A percentile compares a stretch with the other conserved stretches of the same genome.
Conservation (phyloP, 2,329 filamentous ascomycete genomes). For the Septoria linicola region DNA sequence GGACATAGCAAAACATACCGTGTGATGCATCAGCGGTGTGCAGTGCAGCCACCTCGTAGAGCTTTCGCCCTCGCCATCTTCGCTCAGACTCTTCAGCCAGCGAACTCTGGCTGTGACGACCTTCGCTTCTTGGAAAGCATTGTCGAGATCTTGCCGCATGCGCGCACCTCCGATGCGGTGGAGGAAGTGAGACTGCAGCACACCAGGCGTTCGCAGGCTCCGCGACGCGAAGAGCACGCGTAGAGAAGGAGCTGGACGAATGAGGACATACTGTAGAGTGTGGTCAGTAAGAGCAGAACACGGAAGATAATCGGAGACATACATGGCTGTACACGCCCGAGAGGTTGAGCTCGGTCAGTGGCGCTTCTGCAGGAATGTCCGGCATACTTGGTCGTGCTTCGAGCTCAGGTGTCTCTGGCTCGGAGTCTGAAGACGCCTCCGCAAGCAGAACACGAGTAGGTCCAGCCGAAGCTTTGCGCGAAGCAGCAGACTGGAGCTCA, state of each 20-base stretch:
- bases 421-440: slow-evolving; percentile 15
- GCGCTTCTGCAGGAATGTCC: neutral
- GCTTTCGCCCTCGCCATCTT: slow-evolving; percentile 12
- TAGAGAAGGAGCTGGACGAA: slow-evolving; percentile 13
- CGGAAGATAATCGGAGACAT: neutral
- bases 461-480: neutral
- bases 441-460: slow-evolving; percentile 14
- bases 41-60: slow-evolving; percentile 14
- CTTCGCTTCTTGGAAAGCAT: slow-evolving; percentile 11
- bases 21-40: slow-evolving; percentile 16
- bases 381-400: neutral
- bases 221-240: slow-evolving; percentile 15
- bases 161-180: slow-evolving; percentile 10
- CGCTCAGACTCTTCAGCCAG: neutral
- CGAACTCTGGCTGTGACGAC: slow-evolving; percentile 14
- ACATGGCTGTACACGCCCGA: slow-evolving; percentile 11
- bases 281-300: neutral
- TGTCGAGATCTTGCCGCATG: slow-evolving; percentile 14
- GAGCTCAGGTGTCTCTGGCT: neutral
- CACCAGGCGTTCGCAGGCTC: slow-evolving; percentile 7
- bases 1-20: slow-evolving; percentile 62
- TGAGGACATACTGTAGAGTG: slow-evolving; percentile 6
- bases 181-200: slow-evolving; percentile 13
- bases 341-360: slow-evolving; percentile 7
- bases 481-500: slow-evolving; percentile 5